Conservation (phyloP, 2,329 filamentous ascomycete genomes). For the Chaetomiaceae sp. region DNA sequence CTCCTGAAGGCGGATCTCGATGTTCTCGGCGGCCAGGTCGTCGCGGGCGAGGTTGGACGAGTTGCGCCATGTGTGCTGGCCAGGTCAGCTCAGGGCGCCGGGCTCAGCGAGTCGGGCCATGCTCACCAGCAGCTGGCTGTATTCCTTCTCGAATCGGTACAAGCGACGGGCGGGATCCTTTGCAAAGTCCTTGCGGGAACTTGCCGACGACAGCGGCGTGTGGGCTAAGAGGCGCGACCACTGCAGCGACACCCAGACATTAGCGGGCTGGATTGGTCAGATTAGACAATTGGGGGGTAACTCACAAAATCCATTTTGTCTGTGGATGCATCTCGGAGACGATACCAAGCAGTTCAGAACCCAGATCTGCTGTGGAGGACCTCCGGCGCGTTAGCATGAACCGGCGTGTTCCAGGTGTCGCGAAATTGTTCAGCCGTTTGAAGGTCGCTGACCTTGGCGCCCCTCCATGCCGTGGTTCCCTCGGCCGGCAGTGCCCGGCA, state of each 20-base stretch:
- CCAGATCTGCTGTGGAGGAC: slow-evolving; percentile 14
- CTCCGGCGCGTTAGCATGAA: slow-evolving; percentile 27
- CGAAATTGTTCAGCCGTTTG: slow-evolving; percentile 29
- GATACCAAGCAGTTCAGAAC: slow-evolving; percentile 9
- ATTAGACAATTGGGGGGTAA: too few relatives aligned
- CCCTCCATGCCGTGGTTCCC: not conserved
- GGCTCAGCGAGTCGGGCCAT: not conserved
- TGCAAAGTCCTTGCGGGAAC: slow-evolving; percentile 54
- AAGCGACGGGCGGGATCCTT: slow-evolving; percentile 61
- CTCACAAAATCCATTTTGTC: slow-evolving; percentile 55
- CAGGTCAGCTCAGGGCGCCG: slow-evolving; percentile 6
- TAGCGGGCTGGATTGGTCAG: not conserved
- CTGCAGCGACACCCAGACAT: slow-evolving; percentile 33
- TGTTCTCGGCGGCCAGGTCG: slow-evolving; percentile 56
- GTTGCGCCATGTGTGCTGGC: slow-evolving; percentile 56
- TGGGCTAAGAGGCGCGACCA: slow-evolving; percentile 65
- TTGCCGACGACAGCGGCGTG: slow-evolving; percentile 52
- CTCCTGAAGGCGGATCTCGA: slow-evolving; percentile 60
- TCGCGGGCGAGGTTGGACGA: slow-evolving; percentile 58
- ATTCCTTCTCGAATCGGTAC: slow-evolving; percentile 64
- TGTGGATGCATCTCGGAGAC: slow-evolving; percentile 42
- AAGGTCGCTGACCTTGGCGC: not conserved
- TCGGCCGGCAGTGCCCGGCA: not conserved
- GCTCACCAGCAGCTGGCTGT: slow-evolving; percentile 56
- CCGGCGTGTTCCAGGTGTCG: slow-evolving; percentile 30